Evolutionary conservation across 306 rosid genomes (phyloP).

Genomic region (Ammopiptanthus mongolicus): DNA sequence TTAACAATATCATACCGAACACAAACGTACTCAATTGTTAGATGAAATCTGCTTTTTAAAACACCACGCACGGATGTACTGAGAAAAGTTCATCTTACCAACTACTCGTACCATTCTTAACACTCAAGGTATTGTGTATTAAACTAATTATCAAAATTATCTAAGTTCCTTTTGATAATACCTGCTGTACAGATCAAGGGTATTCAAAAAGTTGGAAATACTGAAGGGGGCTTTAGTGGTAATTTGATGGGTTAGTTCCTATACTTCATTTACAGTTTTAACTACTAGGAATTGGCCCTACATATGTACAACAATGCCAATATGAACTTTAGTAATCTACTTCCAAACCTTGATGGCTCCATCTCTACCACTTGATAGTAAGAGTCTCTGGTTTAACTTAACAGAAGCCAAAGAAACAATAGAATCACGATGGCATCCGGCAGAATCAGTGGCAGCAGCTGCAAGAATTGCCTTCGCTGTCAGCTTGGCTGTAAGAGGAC

Average conservation of each 20-base stretch:
- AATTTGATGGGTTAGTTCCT: slow-evolving; percentile 17
- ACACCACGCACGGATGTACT: not conserved
- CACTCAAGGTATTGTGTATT: not conserved
- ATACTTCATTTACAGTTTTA: slow-evolving; percentile 37
- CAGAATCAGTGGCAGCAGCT: slow-evolving; percentile 91
- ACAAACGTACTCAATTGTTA: not conserved
- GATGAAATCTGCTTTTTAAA: not conserved
- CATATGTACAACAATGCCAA: slow-evolving; percentile 42
- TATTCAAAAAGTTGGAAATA: not conserved
- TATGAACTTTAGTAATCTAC: slow-evolving; percentile 33
- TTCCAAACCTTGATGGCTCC: slow-evolving; percentile 98
- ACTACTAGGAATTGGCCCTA: slow-evolving; percentile 30
- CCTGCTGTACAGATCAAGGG: slow-evolving; percentile 28
- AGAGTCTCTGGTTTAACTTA: slow-evolving; percentile 87
- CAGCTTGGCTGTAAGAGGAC: slow-evolving; percentile 62
- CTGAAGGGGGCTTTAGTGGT: not conserved
- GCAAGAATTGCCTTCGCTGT: slow-evolving; percentile 77
- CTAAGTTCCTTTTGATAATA: slow-evolving; percentile 4
- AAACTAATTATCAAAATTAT: not conserved
- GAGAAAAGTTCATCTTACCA: not conserved
- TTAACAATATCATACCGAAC: not conserved
- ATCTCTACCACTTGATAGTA: slow-evolving; percentile 87
- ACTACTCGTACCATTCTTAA: not conserved
- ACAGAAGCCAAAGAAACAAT: slow-evolving; percentile 77
- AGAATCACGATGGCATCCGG: slow-evolving; percentile 90